Base-by-base conservation (phyloP, 192 early-diverging fungal genomes). In the Coemansia guatemalensis region DNA sequence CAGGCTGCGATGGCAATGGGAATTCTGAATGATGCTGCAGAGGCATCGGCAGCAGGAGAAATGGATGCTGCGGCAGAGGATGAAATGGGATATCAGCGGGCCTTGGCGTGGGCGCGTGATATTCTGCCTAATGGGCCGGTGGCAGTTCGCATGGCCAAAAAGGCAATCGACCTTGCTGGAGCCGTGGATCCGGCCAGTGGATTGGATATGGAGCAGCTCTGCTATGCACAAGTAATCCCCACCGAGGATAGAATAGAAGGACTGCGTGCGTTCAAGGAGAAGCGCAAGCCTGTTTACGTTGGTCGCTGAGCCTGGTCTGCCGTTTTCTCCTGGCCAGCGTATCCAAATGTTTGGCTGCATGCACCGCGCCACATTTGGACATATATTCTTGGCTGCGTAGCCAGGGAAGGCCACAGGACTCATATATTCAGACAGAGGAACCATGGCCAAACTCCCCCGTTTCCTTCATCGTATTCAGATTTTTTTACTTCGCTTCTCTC, bases 161-260 rank as follows among this genome's bases (percentile, higher is more conserved):
- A 82, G 22, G 93, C 96, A 18, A 90, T 99, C 54, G 88, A 95
- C 67, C 81, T 85, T 48, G 96, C 94, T 0, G 75, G 81, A 5
- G 84, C 90, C 64, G 71, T 92, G 24, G 95, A 97, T 71, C 81
- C 92, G 83, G 81, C 87, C 48, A 87, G 91, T 25, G 96, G 94
- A 1, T 79, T 99, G 63, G 90, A 91, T 30, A 82, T 95, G 49
- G 96, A 99, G 82, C 90, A 99, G 82, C 81, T 88, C 29, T 99
- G 93, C 75, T 99, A 99, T 63, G 94, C 90, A 0, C 91, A 95
- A 64, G 88, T 97, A 14, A 94, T 99, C 67, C 94, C 92, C 0
- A 95, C 96, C 2, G 85, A 95, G 62, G 96, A 99, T 82, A 81
- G 96, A 48, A 64, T 97, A 51, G 96, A 99, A 79, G 96, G 93